A percentile compares a stretch with the other conserved stretches of the same genome.
Evolutionary conservation across 164 flowering plant species (phyloP).

Genomic region (Chimonanthus salicifolius): DNA sequence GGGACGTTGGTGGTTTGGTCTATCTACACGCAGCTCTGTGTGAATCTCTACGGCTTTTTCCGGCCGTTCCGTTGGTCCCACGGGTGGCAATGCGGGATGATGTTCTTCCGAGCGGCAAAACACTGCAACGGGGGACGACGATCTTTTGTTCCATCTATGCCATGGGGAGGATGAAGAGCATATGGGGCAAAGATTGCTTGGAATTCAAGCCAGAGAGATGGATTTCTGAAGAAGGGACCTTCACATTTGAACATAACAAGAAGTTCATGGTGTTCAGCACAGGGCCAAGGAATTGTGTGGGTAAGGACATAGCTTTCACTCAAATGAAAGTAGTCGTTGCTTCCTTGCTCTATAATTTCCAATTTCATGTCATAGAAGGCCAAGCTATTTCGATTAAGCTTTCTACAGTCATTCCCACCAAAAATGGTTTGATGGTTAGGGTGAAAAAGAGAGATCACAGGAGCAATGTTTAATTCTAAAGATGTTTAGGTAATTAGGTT

Average conservation of each 20-base stretch:
- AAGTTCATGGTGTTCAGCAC: constrained; percentile 19
- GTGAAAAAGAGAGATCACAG: background rate
- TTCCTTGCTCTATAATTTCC: constrained; percentile 20
- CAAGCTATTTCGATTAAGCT: background rate
- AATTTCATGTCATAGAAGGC: constrained; percentile 14
- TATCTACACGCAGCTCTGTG: too few species aligned
- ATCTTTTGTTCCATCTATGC: too few species aligned
- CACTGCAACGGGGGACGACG: too few species aligned
- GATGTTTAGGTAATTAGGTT: background rate
- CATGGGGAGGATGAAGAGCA: too few species aligned
- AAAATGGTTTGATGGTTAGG: background rate
- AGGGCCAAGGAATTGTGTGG: constrained; percentile 44
- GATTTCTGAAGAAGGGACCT: constrained; percentile 29
- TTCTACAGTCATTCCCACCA: constrained; percentile 17
- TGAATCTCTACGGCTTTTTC: too few species aligned
- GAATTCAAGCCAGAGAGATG: too few species aligned
- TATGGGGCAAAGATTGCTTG: too few species aligned
- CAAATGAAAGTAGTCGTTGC: constrained; percentile 35
- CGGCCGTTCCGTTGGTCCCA: too few species aligned
- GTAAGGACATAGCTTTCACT: constrained; percentile 34
- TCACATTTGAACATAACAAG: background rate
- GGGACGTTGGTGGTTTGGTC: too few species aligned
- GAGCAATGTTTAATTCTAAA: too few species aligned
- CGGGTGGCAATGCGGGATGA: too few species aligned
- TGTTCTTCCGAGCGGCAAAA: too few species aligned